Base-by-base conservation (phyloP, 768 basidiomycete genomes). In the Leccinum longicurvipes region DNA sequence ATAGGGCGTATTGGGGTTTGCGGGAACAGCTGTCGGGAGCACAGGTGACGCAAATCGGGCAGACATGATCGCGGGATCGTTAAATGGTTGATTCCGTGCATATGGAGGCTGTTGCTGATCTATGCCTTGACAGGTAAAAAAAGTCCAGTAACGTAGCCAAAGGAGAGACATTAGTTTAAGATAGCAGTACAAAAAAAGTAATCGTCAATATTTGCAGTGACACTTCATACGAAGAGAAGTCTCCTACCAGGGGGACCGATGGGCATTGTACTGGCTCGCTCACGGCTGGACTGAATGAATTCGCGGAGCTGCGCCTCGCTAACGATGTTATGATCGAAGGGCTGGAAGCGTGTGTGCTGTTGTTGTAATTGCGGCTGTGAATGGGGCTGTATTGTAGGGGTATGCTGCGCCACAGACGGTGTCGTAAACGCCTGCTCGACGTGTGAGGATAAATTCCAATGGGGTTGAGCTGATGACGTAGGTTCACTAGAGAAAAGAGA, bases 21-120 rank as follows among this genome's bases (percentile, higher is more conserved):
- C 41, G 3, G 60, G 49, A 21, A 54, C 47, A 8, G 49, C 57
- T 21, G 53, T 50, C 6, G 74, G 62, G 28, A 72, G 51, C 39
- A 77, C 60, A 5, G 71, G 73, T 12, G 81, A 73, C 4, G 79
- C 76, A 67, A 89, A 79, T 57, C 83, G 80, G 21, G 86, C 86
- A 31, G 87, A 85, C 86, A 91, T 89, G 47, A 91, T 89, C 12
- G 88, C 88, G 45, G 88, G 88, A 63, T 91, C 89, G 58, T 76
- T 79, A 69, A 89, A 90, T 25, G 79, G 79, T 56, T 79, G 80
- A 59, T 63, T 60, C 61, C 67, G 73, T 65, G 61, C 51, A 53
- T 69, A 72, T 12, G 71, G 68, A 61, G 68, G 65, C 32, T 67
- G 66, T 45, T 75, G 68, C 34, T 68, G 73, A 63, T 79, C 77